Evolutionary conservation across 352 stramenopile genomes (phyloP), one percentile per base, ranked within the genome.

Genomic region (Phytophthora capsici): DNA sequence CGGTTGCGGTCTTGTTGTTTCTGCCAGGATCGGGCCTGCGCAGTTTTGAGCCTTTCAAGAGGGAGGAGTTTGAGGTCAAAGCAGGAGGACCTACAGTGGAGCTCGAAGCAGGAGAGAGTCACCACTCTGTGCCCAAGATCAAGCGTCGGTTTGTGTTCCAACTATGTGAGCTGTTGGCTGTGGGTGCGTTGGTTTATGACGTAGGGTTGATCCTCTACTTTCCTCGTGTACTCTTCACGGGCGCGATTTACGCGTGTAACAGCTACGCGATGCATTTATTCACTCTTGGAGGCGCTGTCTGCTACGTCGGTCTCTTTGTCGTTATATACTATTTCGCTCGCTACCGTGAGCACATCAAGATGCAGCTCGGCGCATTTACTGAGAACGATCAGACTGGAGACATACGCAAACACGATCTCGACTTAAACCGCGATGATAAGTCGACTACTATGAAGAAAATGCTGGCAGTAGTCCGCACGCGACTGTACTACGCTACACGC

Each of bases 281-380:
- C 47, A 60, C 73, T 1, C 38, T 75, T 1, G 74, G 74, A 9
- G 73, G 67, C 12, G 57, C 83, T 2, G 19, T 80, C 1, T 88
- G 78, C 34, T 92, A 82, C 40, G 12, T 58, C 14, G 73, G 62
- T 1, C 55, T 94, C 2, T 85, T 90, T 25, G 51, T 78, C 8
- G 80, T 89, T 57, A 50, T 91, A 23, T 67, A 73, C 44, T 82
- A 80, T 57, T 91, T 93, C 53, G 78, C 82, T 34, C 81, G 84
- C 19, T 90, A 87, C 43, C 84, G 84, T 1, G 84, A 93, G 36
- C 84, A 91, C 57, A 77, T 93, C 45, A 93, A 93, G 68, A 93
- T 93, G 84, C 73, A 88, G 54, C 56, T 93, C 2, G 82, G 84
- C 2, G 82, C 80, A 7, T 93, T 93, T 57, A 73, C 79, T 2